Conservation (phyloP, 2,329 filamentous ascomycete genomes). For the Penicillium sp. region DNA sequence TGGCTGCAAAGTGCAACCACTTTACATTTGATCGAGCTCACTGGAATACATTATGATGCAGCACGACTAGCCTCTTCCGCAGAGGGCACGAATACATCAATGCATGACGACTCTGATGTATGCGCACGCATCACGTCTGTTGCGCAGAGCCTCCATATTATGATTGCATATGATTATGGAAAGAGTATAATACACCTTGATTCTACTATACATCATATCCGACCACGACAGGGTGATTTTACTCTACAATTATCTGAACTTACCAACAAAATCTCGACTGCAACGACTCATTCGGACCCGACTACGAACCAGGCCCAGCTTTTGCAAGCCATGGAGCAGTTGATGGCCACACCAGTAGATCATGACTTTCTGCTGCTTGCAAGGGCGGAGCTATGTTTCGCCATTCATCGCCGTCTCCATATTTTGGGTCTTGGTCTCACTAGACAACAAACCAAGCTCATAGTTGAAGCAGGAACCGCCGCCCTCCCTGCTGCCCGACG, state of each 20-base stretch:
- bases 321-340: constrained; percentile 6
- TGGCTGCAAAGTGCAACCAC: constrained; percentile 56
- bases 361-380: constrained; percentile 35
- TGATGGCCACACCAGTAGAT: constrained; percentile 11
- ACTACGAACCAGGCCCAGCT: constrained; percentile 8
- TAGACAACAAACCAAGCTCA: constrained; percentile 29
- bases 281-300: neutral
- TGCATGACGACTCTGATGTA: constrained; percentile 14
- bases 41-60: constrained; percentile 26
- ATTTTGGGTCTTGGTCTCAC: constrained; percentile 36
- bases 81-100: constrained; percentile 2
- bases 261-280: constrained; percentile 11
- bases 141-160: constrained; percentile 29
- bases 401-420: constrained; percentile 43
- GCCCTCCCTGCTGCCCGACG: constrained; percentile 36
- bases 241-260: constrained; percentile 20
- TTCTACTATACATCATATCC: constrained; percentile 10
- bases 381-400: constrained; percentile 31
- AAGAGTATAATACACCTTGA: constrained; percentile 29
- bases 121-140: constrained; percentile 28
- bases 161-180: constrained; percentile 37
- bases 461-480: constrained; percentile 36
- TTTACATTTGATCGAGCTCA: constrained; percentile 56
- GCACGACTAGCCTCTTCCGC: constrained; percentile 14
- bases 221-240: constrained; percentile 13